Percentiles rank a stretch among this genome's conserved stretches.
Conservation (phyloP, 2,329 filamentous ascomycete genomes). For the Cladosporium sp. region DNA sequence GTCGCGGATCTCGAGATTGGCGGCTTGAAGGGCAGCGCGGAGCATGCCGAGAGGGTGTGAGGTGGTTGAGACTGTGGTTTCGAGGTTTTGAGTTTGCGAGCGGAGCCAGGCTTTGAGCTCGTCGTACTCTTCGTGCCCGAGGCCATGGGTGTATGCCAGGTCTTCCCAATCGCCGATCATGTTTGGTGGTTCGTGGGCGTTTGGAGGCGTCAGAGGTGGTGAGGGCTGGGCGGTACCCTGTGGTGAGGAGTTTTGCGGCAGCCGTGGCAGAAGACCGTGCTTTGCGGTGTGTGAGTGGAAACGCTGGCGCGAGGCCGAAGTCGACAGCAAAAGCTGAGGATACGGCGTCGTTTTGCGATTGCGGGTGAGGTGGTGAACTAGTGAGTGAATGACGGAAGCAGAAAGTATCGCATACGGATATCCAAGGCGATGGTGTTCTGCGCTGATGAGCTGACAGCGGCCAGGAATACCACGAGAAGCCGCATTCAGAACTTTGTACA, state of each 20-base stretch:
- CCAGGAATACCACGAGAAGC: neutral
- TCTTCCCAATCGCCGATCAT: slow-evolving; percentile 15
- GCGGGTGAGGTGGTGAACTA: neutral
- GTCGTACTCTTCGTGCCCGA: neutral
- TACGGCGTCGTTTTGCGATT: neutral
- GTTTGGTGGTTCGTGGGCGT: neutral
- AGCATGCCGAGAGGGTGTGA: neutral
- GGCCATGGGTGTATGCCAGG: neutral
- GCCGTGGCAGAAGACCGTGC: neutral
- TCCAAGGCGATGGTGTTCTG: neutral
- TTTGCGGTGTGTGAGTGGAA: neutral
- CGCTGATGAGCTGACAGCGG: neutral
- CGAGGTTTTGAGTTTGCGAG: slow-evolving; percentile 9
- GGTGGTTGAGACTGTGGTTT: neutral
- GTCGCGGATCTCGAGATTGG: slow-evolving; percentile 9
- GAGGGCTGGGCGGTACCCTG: neutral
- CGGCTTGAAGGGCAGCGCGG: neutral
- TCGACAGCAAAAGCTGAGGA: neutral
- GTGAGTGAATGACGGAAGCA: too few relatives aligned
- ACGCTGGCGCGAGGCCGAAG: neutral
- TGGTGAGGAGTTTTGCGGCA: neutral
- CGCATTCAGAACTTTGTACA: neutral
- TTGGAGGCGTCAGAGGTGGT: neutral
- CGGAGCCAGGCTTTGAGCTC: slow-evolving; percentile 16
- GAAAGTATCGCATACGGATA: neutral